Evolutionary conservation across 345 rosid genomes (phyloP).

Genomic region (Rhodamnia argentea): DNA sequence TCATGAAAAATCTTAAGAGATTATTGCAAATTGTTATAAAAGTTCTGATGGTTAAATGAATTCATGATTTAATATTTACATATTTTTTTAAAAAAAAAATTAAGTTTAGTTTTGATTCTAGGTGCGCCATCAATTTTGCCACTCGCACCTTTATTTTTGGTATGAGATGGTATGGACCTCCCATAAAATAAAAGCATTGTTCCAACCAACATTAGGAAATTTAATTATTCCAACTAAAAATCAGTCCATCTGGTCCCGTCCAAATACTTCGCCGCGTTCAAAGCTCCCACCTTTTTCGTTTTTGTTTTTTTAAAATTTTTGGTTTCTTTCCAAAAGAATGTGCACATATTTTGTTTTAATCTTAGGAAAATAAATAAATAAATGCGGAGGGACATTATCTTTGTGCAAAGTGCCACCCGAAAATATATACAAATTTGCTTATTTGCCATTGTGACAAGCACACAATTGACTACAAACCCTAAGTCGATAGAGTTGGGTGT

Average conservation of each 20-base stretch:
- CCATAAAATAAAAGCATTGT: background rate
- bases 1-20: background rate
- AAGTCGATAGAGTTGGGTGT: background rate
- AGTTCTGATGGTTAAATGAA: background rate
- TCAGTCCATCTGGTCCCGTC: background rate
- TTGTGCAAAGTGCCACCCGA: background rate
- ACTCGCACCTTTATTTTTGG: background rate
- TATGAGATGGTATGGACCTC: background rate
- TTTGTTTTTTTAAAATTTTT: background rate
- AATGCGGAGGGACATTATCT: background rate
- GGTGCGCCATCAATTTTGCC: background rate
- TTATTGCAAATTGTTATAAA: rapidly evolving
- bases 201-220: background rate
- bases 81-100: background rate
- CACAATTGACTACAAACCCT: background rate
- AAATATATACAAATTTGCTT: background rate
- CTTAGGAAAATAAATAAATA: background rate
- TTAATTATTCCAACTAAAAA: background rate
- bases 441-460: background rate
- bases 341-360: background rate
- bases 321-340: background rate
- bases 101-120: background rate
- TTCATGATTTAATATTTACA: background rate
- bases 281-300: background rate
- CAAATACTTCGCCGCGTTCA: background rate